Base-by-base conservation (phyloP, 2,329 filamentous ascomycete species). In the Lasiodiplodia theobromae region DNA sequence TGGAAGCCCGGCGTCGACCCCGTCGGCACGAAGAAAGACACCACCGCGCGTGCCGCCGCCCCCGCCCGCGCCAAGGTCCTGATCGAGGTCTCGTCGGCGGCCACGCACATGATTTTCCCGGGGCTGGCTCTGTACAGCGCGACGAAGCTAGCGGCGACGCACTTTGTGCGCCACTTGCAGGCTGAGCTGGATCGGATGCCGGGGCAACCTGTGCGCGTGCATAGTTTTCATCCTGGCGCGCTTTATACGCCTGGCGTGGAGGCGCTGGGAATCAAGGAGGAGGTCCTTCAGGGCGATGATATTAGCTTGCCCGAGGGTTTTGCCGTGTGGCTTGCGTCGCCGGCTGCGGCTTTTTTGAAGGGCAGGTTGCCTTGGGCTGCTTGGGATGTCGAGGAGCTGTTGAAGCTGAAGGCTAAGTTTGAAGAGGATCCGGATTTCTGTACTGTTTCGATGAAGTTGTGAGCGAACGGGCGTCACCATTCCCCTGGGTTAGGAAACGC, bases 331-430 rank as follows among this genome's bases (percentile, higher is more conserved):
- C 69, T 78, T n/a, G 73, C 77, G 31, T 74, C 71, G 53, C 70
- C 72, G 3, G 75, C 77, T 53, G 74, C 72, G 10, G 63, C 53
- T 10, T 73, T 72, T 25, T 28, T 72, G 31, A 69, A 60, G 31
- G 71, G 71, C 6, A 70, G 67, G 44, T 69, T 73, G 44, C 62
- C 73, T 8, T 77, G 71, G 70, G 68, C 71, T 5, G 75, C 75
- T 37, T 78, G 75, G 76, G 76, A 78, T 67, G 73, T 75, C 12
- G 72, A 75, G 63, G 76, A 77, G 44, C 67, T 79, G 53, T 14
- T 63, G 12, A 40, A 7, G 40, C n/a, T 63, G 40, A 63, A 47
- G 58, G 10, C 12, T 4, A 16, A 28, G 47, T 54, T 65, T 40
- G 49, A 65, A 21, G 53, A 49, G 14, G 52, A 56, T 10, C 28